phyloP scores from a whole-genome alignment of 2,329 filamentous ascomycete species.

The Aspergillus sp. region DNA sequence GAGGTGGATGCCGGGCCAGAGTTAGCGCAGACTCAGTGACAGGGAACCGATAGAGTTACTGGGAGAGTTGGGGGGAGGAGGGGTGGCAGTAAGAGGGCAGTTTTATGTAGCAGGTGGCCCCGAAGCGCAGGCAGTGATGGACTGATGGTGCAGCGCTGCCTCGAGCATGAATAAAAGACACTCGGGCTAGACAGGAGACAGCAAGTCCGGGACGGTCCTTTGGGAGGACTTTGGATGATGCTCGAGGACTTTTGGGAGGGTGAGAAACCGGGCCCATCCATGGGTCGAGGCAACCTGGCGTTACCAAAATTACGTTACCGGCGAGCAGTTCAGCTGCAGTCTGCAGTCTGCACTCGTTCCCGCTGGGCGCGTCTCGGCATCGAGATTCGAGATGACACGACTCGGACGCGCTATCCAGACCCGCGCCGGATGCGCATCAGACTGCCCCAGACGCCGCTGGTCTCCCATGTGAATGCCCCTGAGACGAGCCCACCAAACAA shows the following conservation, averaged over 20 bases:
- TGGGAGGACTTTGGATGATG: neutral
- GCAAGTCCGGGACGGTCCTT: constrained; percentile 16
- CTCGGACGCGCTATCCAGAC: constrained; percentile 19
- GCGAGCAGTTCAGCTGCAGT: constrained; percentile 2
- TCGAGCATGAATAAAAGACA: neutral
- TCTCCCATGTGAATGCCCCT: too few relatives aligned
- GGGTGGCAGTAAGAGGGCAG: neutral
- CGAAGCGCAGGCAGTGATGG: too few relatives aligned
- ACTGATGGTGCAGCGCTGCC: too few relatives aligned
- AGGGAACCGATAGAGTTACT: constrained; percentile 14
- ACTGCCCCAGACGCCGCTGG: neutral
- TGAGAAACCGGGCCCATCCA: constrained; percentile 4
- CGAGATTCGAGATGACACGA: constrained; percentile 7
- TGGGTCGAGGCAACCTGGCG: constrained; percentile 1
- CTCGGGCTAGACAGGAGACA: neutral
- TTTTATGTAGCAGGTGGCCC: neutral
- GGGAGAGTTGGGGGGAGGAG: constrained; percentile 15
- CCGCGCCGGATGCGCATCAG: constrained; percentile 6
- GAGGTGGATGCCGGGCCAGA: constrained; percentile 15
- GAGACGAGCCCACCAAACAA: neutral
- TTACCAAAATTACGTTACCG: constrained; percentile 10
- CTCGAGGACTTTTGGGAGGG: neutral
- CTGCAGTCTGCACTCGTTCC: neutral
- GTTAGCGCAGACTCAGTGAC: constrained; percentile 7
- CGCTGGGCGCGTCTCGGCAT: too few relatives aligned